Base-by-base conservation (phyloP, 345 rosid species). In the Eucalyptus sp. region DNA sequence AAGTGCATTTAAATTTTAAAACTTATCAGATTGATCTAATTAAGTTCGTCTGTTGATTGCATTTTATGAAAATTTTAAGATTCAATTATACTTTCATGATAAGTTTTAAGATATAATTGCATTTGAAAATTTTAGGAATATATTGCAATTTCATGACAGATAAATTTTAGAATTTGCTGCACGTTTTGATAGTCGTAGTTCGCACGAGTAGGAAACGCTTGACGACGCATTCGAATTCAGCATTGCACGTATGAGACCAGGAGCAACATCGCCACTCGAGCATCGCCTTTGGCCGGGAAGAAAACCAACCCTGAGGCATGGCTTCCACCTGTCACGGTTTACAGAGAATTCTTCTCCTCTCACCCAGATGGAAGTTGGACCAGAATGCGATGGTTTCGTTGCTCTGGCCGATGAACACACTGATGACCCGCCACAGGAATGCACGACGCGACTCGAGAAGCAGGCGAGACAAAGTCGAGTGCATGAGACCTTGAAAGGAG, bases 11-110 rank as follows among this genome's bases (percentile, higher is more conserved):
- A 24, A 56, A 24, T 24, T 56, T 25, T 56, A 4, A 24, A 24
- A 56, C 3, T 56, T 56, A 25, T 5, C 10, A 56, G 6, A 56
- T 24, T 56, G 29, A 10, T 56, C 6, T 3, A 56, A 56, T 56
- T 56, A 56, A 56, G 0, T 24, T 6, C 0, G 1, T 24, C 3
- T 0, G 1, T 56, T 56, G 13, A 56, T 56, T 56, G 6, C 6
- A 56, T 25, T 9, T 24, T 56, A 2, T 24, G 29, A 56, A 56
- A 24, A 2, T 56, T 56, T 56, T 10, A 4, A 9, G 1, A 56
- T 14, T 16, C 7, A 51, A 51, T 51, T 51, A 1, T 51, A 51
- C 3, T 16, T 51, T 51, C 0, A 51, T 17, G 0, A 51, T 2
- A 50, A 56, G 1, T 56, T 56, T 56, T 56, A 56, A 8, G 29